Conservation (phyloP, 116 monocot genomes). For the Papilionanthe hybrid region DNA sequence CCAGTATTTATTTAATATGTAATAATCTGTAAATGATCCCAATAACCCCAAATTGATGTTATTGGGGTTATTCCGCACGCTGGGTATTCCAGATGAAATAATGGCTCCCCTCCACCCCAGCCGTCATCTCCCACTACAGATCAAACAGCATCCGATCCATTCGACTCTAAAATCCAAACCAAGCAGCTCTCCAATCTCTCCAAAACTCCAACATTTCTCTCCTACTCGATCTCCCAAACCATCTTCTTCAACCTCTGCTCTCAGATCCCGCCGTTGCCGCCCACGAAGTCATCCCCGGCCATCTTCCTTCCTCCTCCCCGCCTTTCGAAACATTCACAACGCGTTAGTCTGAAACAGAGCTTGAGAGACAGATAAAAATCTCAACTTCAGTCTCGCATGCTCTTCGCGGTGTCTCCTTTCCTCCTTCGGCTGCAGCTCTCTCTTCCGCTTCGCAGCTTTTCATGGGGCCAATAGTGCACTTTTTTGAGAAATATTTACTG, state of each 20-base stretch:
- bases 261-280: constrained; percentile 7
- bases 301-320: neutral
- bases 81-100: no score
- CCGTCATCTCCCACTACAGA: constrained; percentile 24
- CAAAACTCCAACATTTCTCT: constrained; percentile 20
- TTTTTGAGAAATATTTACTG: no score
- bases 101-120: constrained; percentile 18
- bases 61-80: no score
- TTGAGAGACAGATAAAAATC: neutral
- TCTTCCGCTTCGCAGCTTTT: constrained; percentile 5
- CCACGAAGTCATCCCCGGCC: constrained; percentile 5
- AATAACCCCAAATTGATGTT: no score
- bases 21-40: no score
- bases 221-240: constrained; percentile 21
- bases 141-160: constrained; percentile 17
- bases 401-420: constrained; percentile 20
- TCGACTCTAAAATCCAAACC: constrained; percentile 24
- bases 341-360: neutral
- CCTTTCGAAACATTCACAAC: neutral
- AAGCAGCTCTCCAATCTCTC: constrained; percentile 18
- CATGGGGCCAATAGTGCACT: constrained; percentile 30
- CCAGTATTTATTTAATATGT: no score
- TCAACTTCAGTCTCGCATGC: constrained; percentile 20
- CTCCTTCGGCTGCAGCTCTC: constrained; percentile 30
- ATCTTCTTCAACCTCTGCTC: neutral